Evolutionary conservation across 805 yeast genomes (phyloP), one percentile per base, ranked within the genome.

Genomic region (Phaffomyces opuntiae): DNA sequence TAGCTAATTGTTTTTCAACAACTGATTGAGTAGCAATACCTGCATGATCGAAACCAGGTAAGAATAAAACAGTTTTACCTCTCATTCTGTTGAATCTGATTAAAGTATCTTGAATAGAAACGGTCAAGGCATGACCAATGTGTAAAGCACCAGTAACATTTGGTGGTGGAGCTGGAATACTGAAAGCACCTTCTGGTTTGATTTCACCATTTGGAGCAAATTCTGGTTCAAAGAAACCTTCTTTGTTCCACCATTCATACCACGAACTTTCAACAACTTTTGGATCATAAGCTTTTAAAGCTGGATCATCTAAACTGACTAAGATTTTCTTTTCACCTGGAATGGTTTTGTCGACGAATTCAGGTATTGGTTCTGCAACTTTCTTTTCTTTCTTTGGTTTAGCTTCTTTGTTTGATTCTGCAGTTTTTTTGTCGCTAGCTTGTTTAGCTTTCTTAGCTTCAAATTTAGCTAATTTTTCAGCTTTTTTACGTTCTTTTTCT

Each of bases 21-120:
- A 93, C 98, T 16, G 96, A 86, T 69, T 93, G 99, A 11, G 99
- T 93, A 38, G 96, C 95, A 66, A 93, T 93, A 76, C 99, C 99
- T 34, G 99, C 99, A 64, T 93, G 99, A 69, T 93, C 99, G 62
- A 93, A 93, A 40, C 99, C 99, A 41, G 98, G 98, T 47, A 93
- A 66, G 68, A 84, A 93, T 52, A 93, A 72, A 13, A 89, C 90
- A 45, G 98, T 89, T 68, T 87, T 87, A 45, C 98, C 98, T 68
- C 82, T 83, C 99, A 93, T 93, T 73, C 99, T 84, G 75, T 93
- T 81, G 74, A 79, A 93, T 68, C 99, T 81, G 53, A 90, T 81
- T 62, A 93, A 77, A 25, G 97, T 68, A 66, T 93, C 99, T 73
- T 93, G 99, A 61, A 93, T 85, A 33, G 98, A 74, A 50, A 90